Base-by-base conservation (phyloP, 192 early-diverging fungal species). In the Mortierella antarctica region DNA sequence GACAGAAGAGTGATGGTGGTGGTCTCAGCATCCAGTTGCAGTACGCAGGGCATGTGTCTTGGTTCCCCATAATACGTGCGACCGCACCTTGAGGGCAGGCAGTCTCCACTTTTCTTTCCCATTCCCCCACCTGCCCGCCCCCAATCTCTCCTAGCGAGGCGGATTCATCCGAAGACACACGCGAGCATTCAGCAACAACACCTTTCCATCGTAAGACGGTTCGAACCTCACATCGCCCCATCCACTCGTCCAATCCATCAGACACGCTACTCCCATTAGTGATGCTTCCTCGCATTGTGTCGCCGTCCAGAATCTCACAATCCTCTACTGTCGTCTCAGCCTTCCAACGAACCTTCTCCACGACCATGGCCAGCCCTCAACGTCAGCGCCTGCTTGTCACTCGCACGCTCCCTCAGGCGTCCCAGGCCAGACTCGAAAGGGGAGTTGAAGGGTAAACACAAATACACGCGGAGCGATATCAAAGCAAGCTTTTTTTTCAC, bases 381-480 rank as follows among this genome's bases (percentile, higher is more conserved):
- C 74, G 62, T 44, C 64, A 68, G 10, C 48, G 51, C 23, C 61
- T 91, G 17, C 53, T 88, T 53, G 84, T 91, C 44, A 91, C 89
- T 9, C 73, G 83, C 39, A 70, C 71, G 55, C 80, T 91, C 15
- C 89, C 89, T 13, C 51, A 48, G 17, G 71, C 64, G 7, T 85
- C 89, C 0, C 89, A 91, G 46, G 62, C 73, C 49, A 77, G 88
- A 1, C 62, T 91, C 23, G 84, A 87, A 8, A 65, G 63, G 42
- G 83, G 87, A 18, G 52, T 74, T 6, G 70, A 78, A 8, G 58
- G 74, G 68, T 66, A 53, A 59, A 17, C 8, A 49, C 2, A 31
- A 3, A 31, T 31, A 31, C 31, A 31, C 31, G 31, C 31, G 3
- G 31, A 31, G 31, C 31, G 31, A 3, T 31, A 3, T 31, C 31